Evolutionary conservation across 257 asterid species (phyloP).

Genomic region (Ocimum tenuiflorum): DNA sequence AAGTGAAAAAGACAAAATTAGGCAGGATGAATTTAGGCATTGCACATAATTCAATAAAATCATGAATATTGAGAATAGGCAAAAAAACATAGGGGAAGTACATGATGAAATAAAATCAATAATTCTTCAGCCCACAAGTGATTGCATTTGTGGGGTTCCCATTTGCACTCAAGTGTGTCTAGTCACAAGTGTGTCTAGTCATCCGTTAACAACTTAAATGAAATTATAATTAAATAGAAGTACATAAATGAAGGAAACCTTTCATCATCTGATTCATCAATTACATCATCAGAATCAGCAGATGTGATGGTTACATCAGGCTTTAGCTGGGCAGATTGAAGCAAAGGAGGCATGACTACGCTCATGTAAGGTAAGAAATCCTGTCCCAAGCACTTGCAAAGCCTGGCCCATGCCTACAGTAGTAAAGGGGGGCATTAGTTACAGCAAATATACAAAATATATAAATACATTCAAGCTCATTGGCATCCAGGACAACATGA

Average conservation of each 20-base stretch:
- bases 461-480: background rate
- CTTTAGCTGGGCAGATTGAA: conserved; percentile 83
- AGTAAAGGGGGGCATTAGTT: conserved; percentile 3
- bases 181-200: no score
- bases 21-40: background rate
- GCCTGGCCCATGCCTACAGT: conserved; percentile 85
- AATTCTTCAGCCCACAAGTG: background rate
- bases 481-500: conserved; percentile 10
- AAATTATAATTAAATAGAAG: background rate
- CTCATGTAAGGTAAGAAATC: conserved; percentile 89
- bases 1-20: background rate
- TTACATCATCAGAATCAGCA: conserved; percentile 71
- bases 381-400: conserved; percentile 93
- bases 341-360: conserved; percentile 89
- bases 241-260: conserved; percentile 35
- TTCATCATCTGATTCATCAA: conserved; percentile 78
- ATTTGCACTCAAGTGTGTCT: background rate
- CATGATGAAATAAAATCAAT: background rate
- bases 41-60: background rate
- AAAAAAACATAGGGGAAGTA: background rate
- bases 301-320: conserved; percentile 85
- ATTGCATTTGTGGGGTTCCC: background rate
- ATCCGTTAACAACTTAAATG: background rate
- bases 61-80: background rate
- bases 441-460: background rate